These are phyloP conservation scores for Leishmania braziliensis DNA, from an alignment of 208 protist genomes.

Conservation along the genomic window DNA sequence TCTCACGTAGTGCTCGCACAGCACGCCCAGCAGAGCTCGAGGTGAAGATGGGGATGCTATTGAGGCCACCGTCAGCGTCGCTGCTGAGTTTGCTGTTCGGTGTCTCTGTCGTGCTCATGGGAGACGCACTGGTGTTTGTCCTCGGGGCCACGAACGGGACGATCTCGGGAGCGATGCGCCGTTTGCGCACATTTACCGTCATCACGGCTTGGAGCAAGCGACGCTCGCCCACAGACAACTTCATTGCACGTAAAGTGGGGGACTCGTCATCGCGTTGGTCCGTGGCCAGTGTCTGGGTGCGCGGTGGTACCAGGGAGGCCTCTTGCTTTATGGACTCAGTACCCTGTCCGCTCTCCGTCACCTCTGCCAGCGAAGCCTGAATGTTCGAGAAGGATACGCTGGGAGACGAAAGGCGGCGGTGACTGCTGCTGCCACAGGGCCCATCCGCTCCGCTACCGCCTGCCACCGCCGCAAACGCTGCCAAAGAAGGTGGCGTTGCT, in stretches of 20 bases:
- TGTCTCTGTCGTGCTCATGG: neutral
- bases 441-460: neutral
- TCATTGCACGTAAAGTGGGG: slow-evolving; percentile 3
- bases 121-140: neutral
- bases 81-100: neutral
- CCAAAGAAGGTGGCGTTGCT: neutral
- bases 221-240: slow-evolving; percentile 28
- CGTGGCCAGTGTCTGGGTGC: neutral
- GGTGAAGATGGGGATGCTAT: neutral
- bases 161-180: neutral
- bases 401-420: slow-evolving; percentile 10
- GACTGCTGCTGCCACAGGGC: neutral
- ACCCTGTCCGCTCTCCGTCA: neutral
- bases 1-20: neutral
- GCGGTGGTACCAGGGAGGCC: no score
- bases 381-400: slow-evolving; percentile 13
- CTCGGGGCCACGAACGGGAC: neutral
- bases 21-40: neutral
- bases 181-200: slow-evolving; percentile 1
- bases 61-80: neutral
- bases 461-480: neutral
- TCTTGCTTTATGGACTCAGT: neutral
- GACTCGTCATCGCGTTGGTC: neutral
- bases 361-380: neutral
- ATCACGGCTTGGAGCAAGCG: slow-evolving; percentile 34